These are phyloP conservation scores for Galium porrigens DNA, from an alignment of 305 asterid species.

Conservation along the genomic window DNA sequence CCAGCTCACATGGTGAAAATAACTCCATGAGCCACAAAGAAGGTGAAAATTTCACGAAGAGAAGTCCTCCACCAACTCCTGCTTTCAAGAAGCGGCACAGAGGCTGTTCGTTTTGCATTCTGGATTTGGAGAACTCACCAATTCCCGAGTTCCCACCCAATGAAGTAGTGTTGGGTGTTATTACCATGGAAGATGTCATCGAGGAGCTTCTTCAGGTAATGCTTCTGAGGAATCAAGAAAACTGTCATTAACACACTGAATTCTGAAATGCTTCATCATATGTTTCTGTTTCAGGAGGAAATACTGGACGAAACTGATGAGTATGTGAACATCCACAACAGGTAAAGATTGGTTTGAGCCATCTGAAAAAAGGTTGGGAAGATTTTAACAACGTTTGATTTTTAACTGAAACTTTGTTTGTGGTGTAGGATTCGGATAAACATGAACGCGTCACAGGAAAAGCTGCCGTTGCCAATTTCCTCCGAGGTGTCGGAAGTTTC, in stretches of 20 bases:
- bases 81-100: constrained; percentile 83
- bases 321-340: constrained; percentile 93
- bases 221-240: not conserved
- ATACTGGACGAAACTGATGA: constrained; percentile 94
- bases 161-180: constrained; percentile 83
- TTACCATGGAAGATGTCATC: constrained; percentile 91
- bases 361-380: not conserved
- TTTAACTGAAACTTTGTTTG: not conserved
- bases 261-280: not conserved
- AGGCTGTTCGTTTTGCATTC: constrained; percentile 85
- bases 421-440: constrained; percentile 78
- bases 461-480: constrained; percentile 24
- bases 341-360: constrained; percentile 26
- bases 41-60: constrained; percentile 34
- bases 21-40: constrained; percentile 27
- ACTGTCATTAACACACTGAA: not conserved
- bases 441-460: constrained; percentile 62
- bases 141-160: constrained; percentile 63
- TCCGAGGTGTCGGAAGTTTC: constrained; percentile 17
- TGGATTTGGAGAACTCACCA: constrained; percentile 66
- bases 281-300: constrained; percentile 58
- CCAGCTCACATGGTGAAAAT: constrained; percentile 27
- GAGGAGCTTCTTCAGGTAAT: constrained; percentile 99
- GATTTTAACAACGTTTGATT: not conserved
- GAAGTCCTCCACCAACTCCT: constrained; percentile 67